These are phyloP conservation scores for Fusarium brachygibbosum DNA, from an alignment of 2,329 filamentous ascomycete species.

Conservation along the genomic window DNA sequence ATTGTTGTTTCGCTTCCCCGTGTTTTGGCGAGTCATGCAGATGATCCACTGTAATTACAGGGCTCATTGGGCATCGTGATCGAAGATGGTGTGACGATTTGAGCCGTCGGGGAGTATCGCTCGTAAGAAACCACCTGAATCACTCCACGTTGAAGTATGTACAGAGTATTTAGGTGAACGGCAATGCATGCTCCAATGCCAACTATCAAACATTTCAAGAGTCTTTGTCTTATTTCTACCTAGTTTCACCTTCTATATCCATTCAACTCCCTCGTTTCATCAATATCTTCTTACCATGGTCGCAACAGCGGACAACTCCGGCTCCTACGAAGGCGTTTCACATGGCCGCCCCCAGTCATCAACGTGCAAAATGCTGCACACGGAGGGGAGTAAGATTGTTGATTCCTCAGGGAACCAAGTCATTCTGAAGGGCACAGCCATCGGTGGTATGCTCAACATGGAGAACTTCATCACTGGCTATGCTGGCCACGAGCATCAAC, in stretches of 20 bases:
- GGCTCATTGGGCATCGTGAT: background rate
- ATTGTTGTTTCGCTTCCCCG: background rate
- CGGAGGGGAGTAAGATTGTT: conserved; percentile 56
- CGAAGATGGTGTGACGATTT: background rate
- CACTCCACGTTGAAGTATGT: background rate
- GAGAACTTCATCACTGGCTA: conserved; percentile 76
- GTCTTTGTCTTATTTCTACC: background rate
- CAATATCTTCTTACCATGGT: conserved; percentile 16
- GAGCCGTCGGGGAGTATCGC: conserved; percentile 44
- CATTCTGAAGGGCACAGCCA: conserved; percentile 57
- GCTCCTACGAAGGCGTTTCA: conserved; percentile 9
- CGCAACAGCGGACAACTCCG: conserved; percentile 17
- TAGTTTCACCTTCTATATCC: background rate
- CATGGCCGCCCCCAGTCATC: conserved; percentile 5
- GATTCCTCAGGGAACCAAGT: conserved; percentile 60
- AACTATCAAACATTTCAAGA: background rate
- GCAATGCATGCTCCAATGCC: background rate
- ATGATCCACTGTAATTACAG: background rate
- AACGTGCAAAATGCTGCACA: conserved; percentile 51
- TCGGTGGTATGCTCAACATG: conserved; percentile 59
- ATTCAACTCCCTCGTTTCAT: fast-evolving
- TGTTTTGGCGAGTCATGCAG: background rate
- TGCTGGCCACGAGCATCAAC: conserved; percentile 69
- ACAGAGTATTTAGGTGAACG: conserved; percentile 27
- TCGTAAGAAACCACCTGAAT: conserved; percentile 9